Base-by-base conservation (phyloP, 345 rosid species). In the Leavenworthia alabamica region DNA sequence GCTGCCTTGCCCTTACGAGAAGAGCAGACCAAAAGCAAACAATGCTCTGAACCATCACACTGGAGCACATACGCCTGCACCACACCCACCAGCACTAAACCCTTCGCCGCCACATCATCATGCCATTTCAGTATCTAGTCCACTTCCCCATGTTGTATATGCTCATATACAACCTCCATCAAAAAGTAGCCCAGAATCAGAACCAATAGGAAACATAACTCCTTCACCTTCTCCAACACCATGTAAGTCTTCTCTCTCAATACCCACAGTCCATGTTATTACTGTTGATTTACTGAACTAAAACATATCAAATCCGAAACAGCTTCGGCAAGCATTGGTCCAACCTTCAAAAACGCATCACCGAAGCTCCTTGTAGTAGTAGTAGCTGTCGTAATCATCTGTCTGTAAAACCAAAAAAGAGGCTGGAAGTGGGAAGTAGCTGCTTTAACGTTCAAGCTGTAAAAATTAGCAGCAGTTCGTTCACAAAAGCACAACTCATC, bases 81-180 rank as follows among this genome's bases (percentile, higher is more conserved):
- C 75, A 41, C 61, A 52, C 7, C 47, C 60, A 43, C 66, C 62
- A 72, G 60, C 78, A 40, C 83, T 81, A 58, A 66, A 32, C 19
- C 75, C 47, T 1, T 54, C 73, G 24, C 83, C 75, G 2, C 31
- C 74, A 43, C 52, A 2, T 44, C 62, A 72, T 35, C 71, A 48
- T 63, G 39, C 70, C 9, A 64, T 73, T 64, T 83, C 90, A 37
- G 76, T 70, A 45, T 74, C 83, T 16, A 76, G 87, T 60, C 96
- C 94, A 56, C 74, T 81, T 46, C 94, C 94, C n/a, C 72, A 61
- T 64, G 86, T 79, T 26, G 77, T 73, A 16, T 80, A 77, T 76
- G 79, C 87, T 46, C 86, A 77, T 77, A 71, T 42, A 50, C 81
- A 64, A 23, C 81, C 90, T 49, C 84, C 90, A 45, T 60, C 84